Evolutionary conservation across 805 yeast species (phyloP).

Genomic region (Ogataea nakhonphanomensis): DNA sequence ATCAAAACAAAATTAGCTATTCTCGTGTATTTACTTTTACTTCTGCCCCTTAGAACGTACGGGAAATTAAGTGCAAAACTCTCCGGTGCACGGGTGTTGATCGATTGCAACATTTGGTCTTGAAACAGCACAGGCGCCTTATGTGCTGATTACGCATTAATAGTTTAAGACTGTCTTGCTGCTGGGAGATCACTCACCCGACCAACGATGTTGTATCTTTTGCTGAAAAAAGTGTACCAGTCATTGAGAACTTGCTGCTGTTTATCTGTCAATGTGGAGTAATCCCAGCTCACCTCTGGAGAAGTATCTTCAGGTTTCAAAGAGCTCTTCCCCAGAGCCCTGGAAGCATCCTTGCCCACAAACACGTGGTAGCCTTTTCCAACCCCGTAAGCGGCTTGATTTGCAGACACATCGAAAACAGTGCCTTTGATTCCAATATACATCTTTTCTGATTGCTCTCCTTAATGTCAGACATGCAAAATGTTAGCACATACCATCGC

Average conservation of each 20-base stretch:
- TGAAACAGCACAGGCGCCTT: neutral
- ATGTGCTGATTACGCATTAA: neutral
- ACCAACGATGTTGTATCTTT: constrained; percentile 48
- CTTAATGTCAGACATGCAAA: constrained; percentile 22
- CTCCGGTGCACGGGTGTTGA: constrained; percentile 4
- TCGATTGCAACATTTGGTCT: neutral
- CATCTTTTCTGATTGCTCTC: constrained; percentile 42
- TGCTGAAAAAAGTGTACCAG: constrained; percentile 66
- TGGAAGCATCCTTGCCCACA: constrained; percentile 73
- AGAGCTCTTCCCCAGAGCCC: constrained; percentile 71
- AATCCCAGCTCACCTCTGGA: constrained; percentile 42
- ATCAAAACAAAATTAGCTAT: constrained; percentile 7
- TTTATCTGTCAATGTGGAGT: constrained; percentile 50
- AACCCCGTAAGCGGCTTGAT: constrained; percentile 67
- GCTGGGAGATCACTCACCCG: constrained; percentile 29
- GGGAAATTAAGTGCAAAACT: constrained; percentile 1
- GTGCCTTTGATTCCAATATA: constrained; percentile 75
- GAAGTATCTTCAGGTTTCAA: constrained; percentile 51
- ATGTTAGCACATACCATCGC: constrained; percentile 30
- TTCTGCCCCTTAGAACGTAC: neutral
- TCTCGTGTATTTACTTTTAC: constrained; percentile 4
- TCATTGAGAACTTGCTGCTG: constrained; percentile 64
- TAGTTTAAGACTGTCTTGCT: neutral
- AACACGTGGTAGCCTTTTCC: constrained; percentile 69
- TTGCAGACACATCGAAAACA: constrained; percentile 73